Evolutionary conservation across 371 early-diverging fungal genomes (phyloP).

Genomic region (Haplosporangium sp.): DNA sequence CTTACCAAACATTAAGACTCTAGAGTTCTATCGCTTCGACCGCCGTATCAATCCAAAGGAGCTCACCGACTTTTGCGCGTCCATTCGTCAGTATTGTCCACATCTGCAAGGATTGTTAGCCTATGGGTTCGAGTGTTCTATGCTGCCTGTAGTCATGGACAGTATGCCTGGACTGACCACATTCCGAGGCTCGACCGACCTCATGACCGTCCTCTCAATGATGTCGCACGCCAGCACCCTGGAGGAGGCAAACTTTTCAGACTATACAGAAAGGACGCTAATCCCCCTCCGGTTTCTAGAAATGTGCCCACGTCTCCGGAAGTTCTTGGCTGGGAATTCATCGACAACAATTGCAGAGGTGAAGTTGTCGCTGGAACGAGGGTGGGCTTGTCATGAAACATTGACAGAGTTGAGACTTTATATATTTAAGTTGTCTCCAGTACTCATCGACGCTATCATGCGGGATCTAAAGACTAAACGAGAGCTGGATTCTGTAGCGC

Average conservation of each 20-base stretch:
- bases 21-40: constrained; percentile 41
- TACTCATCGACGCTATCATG: constrained; percentile 33
- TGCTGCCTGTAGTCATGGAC: constrained; percentile 27
- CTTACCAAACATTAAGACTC: constrained; percentile 24
- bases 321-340: constrained; percentile 14
- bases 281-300: constrained; percentile 29
- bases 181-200: constrained; percentile 29
- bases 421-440: constrained; percentile 25
- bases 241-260: constrained; percentile 32
- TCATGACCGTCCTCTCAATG: constrained; percentile 20
- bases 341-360: constrained; percentile 28
- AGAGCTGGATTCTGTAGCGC: constrained; percentile 1
- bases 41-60: constrained; percentile 5
- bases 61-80: constrained; percentile 16
- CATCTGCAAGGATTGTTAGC: constrained; percentile 21
- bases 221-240: constrained; percentile 20
- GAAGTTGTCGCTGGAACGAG: constrained; percentile 13
- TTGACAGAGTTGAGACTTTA: constrained; percentile 25
- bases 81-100: constrained; percentile 20
- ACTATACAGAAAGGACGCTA: constrained; percentile 20
- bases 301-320: constrained; percentile 20
- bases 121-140: constrained; percentile 44
- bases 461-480: constrained; percentile 17
- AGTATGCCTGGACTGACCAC: constrained; percentile 1
- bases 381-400: constrained; percentile 25